These are phyloP conservation scores for Hyaloscypha variabilis DNA, from an alignment of 495 filamentous ascomycete species.

Conservation along the genomic window DNA sequence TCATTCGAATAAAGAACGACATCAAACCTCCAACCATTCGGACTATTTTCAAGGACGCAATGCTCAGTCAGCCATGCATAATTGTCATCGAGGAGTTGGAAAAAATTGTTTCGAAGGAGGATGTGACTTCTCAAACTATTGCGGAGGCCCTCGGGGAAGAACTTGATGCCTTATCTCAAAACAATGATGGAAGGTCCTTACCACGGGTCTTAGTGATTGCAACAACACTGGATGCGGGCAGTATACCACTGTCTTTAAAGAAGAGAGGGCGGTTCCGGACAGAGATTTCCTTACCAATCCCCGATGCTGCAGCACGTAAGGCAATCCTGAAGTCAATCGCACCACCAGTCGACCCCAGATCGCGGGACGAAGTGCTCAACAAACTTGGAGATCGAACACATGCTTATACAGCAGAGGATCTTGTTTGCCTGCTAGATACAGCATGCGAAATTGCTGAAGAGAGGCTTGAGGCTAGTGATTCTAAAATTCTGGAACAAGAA, in stretches of 20 bases:
- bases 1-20: slow-evolving; percentile 59
- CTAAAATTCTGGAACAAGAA: slow-evolving; percentile 30
- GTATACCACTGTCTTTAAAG: slow-evolving; percentile 75
- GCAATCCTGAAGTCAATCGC: slow-evolving; percentile 69
- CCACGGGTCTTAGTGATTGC: slow-evolving; percentile 62
- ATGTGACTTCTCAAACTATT: slow-evolving; percentile 47
- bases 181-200: slow-evolving; percentile 33
- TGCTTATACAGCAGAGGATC: slow-evolving; percentile 54
- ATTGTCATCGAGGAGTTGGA: slow-evolving; percentile 85
- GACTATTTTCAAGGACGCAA: slow-evolving; percentile 72
- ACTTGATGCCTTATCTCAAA: slow-evolving; percentile 48
- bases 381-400: slow-evolving; percentile 53
- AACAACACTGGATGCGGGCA: slow-evolving; percentile 69
- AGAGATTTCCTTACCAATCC: slow-evolving; percentile 81
- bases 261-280: slow-evolving; percentile 65
- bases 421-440: slow-evolving; percentile 44
- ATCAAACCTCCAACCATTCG: slow-evolving; percentile 63
- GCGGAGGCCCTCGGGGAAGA: slow-evolving; percentile 53
- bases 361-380: slow-evolving; percentile 41
- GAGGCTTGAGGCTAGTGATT: slow-evolving; percentile 14
- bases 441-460: slow-evolving; percentile 40
- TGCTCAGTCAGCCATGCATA: slow-evolving; percentile 72
- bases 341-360: slow-evolving; percentile 38
- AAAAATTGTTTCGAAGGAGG: slow-evolving; percentile 67
- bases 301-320: slow-evolving; percentile 68